Percentiles rank a stretch among this genome's conserved stretches.
phyloP scores from a whole-genome alignment of 306 rosid species.

The Argentina anserina region DNA sequence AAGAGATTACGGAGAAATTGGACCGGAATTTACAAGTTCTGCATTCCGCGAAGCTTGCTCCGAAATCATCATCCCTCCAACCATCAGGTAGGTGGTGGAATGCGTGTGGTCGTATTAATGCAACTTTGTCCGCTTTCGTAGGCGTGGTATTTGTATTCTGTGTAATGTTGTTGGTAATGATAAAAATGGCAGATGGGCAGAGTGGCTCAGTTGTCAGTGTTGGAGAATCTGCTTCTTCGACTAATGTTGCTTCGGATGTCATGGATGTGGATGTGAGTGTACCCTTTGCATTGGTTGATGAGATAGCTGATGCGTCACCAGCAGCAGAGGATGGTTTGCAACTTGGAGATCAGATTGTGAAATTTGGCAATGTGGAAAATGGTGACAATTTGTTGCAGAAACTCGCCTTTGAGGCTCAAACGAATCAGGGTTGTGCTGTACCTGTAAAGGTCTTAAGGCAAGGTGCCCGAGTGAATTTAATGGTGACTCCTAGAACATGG shows the following conservation, averaged over 20 bases:
- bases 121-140: not conserved
- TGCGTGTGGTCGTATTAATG: not conserved
- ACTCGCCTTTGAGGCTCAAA: conserved; percentile 73
- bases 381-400: conserved; percentile 67
- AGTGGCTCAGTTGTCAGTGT: conserved; percentile 29
- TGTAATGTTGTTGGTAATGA: conserved; percentile 29
- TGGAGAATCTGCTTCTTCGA: conserved; percentile 37
- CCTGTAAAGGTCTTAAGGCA: conserved; percentile 68
- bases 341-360: conserved; percentile 87
- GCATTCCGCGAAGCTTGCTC: conserved; percentile 61
- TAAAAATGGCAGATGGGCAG: conserved; percentile 41
- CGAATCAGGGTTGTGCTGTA: conserved; percentile 46
- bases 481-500: conserved; percentile 86
- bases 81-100: conserved; percentile 45
- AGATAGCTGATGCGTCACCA: conserved; percentile 80
- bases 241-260: conserved; percentile 35
- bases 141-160: not conserved
- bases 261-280: conserved; percentile 58
- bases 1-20: conserved; percentile 64
- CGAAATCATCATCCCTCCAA: conserved; percentile 29
- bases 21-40: conserved; percentile 61
- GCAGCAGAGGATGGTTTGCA: conserved; percentile 90
- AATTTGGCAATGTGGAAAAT: conserved; percentile 76
- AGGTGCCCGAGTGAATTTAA: conserved; percentile 60
- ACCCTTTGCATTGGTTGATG: conserved; percentile 90